These are phyloP conservation scores for Lecanoromycetidae sp. DNA, from an alignment of 2,329 filamentous ascomycete species.

Conservation along the genomic window DNA sequence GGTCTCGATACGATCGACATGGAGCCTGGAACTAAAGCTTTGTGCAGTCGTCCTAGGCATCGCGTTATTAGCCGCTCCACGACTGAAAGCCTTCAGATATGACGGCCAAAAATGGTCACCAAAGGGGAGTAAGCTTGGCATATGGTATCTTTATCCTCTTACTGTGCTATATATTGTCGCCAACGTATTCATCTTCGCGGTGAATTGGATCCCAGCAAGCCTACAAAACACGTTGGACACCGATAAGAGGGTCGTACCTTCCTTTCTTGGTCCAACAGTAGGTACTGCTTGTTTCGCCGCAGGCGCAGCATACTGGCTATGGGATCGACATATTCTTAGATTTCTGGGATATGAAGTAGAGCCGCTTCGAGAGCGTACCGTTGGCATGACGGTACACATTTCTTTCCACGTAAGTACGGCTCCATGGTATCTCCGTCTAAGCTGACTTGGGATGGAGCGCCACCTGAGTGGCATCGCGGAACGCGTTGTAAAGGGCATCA, in stretches of 20 bases:
- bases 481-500: background rate
- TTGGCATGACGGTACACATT: background rate
- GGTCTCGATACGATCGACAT: background rate
- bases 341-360: background rate
- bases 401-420: background rate
- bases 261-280: background rate
- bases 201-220: background rate
- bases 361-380: background rate
- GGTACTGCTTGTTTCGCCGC: background rate
- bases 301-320: background rate
- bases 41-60: background rate
- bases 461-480: background rate
- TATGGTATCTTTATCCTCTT: background rate
- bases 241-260: background rate
- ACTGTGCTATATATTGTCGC: background rate
- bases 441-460: background rate
- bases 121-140: background rate
- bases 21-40: background rate
- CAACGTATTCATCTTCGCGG: background rate
- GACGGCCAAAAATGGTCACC: background rate
- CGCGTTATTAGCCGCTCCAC: background rate
- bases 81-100: constrained; percentile 1
- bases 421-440: too few relatives aligned
- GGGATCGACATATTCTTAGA: background rate
- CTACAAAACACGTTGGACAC: background rate